Evolutionary conservation across 2,329 filamentous ascomycete genomes (phyloP).

Genomic region (Pseudocercospora eumusae): DNA sequence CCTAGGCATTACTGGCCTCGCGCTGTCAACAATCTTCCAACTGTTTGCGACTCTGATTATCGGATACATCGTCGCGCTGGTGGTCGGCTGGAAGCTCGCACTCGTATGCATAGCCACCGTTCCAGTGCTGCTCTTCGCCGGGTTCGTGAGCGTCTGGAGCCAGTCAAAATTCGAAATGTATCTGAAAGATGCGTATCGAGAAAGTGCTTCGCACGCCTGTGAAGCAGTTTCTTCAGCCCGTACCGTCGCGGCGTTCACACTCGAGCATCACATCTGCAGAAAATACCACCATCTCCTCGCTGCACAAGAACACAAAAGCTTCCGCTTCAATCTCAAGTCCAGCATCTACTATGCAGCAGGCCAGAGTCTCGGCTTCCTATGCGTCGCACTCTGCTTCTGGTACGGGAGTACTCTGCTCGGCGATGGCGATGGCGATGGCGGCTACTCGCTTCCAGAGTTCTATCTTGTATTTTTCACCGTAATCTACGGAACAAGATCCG

Average conservation of each 20-base stretch:
- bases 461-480: constrained; percentile 62
- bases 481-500: constrained; percentile 65
- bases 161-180: constrained; percentile 13
- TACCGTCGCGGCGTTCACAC: constrained; percentile 33
- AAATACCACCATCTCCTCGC: constrained; percentile 31
- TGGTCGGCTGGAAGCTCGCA: constrained; percentile 53
- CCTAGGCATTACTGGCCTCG: constrained; percentile 54
- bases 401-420: constrained; percentile 35
- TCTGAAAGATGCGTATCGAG: constrained; percentile 16
- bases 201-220: constrained; percentile 27
- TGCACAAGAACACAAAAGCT: constrained; percentile 28
- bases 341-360: constrained; percentile 31
- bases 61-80: constrained; percentile 50
- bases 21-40: constrained; percentile 50
- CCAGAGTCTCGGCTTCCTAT: constrained; percentile 32
- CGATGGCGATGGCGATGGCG: constrained; percentile 28
- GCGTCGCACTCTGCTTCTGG: constrained; percentile 36
- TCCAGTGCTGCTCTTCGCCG: constrained; percentile 48
- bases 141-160: constrained; percentile 49
- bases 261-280: constrained; percentile 30
- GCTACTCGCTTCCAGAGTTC: constrained; percentile 46
- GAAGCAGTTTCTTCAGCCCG: constrained; percentile 33
- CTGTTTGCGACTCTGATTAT: constrained; percentile 46
- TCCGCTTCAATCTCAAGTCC: constrained; percentile 23
- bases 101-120: constrained; percentile 50